Evolutionary conservation across 352 stramenopile genomes (phyloP), one percentile per base, ranked within the genome.

Genomic region (Pythium rhizo-oryzae): DNA sequence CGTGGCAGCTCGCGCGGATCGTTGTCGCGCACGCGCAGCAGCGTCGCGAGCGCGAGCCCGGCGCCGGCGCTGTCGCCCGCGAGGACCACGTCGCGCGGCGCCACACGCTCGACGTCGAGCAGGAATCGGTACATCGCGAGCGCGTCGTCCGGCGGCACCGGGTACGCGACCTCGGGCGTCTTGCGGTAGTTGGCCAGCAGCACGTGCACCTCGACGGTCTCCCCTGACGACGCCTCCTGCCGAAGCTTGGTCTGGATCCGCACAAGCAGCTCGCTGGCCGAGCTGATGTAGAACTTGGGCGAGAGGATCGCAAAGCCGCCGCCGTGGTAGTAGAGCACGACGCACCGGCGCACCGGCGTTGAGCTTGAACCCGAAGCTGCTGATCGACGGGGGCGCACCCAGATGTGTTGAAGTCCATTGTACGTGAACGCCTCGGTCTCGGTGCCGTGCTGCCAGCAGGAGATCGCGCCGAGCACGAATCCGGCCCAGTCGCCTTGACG

Each of bases 241-340:
- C 33, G 30, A 1, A 69, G 43, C 7, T 37, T 44, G 28, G 35
- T 16, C 8, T 58, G 30, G 19, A 69, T n/a, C 28, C 59, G 46
- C 0, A 25, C n/a, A 46, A 82, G 75, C 41, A 88, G 53, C 15
- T 76, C 74, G 49, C 71, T 78, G 52, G 51, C 4, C 41, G 16
- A 55, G 70, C 41, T 47, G 41, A 47, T n/a, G 41, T 47, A 70
- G 58, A 70, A 75, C 61, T 68, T 70, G n/a, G 62, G 62, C 6
- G 68, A 63, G 43, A 63, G 67, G 33, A 70, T 47, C 5, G 57
- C 68, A 33, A 43, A 70, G 11, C 67, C 67, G 4, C 67, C 67
- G 35, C 67, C 67, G 30, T 74, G 67, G 67, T 59, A 70, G 50
- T 53, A 69, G n/a, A 74, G 54, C 37, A 74, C 50, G 18, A 74